These are phyloP conservation scores for Helicocarpus griseus DNA, from an alignment of 2,329 filamentous ascomycete species.

Conservation along the genomic window DNA sequence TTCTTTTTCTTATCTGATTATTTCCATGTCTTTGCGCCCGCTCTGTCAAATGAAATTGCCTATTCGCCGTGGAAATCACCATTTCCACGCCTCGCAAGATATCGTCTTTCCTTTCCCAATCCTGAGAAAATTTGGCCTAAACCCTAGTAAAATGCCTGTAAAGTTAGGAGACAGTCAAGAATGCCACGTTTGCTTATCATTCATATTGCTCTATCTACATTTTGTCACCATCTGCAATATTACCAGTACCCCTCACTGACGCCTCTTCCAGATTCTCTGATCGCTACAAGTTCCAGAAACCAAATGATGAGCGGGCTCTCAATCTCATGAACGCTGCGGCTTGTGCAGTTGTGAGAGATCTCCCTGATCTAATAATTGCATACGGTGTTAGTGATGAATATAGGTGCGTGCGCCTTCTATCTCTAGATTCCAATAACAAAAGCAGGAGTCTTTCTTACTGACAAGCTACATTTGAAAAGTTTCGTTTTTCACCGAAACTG, in stretches of 20 bases:
- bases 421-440: background rate
- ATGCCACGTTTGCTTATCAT: too few species aligned
- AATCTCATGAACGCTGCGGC: constrained; percentile 93
- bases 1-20: constrained; percentile 4
- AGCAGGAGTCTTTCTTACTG: background rate
- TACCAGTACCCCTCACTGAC: background rate
- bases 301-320: constrained; percentile 78
- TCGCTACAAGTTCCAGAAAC: constrained; percentile 79
- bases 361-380: constrained; percentile 76
- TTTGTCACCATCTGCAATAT: background rate
- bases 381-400: constrained; percentile 96
- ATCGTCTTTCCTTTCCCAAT: too few species aligned
- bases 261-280: constrained; percentile 55
- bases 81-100: too few species aligned
- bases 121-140: too few species aligned
- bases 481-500: constrained; percentile 82
- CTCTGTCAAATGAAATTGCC: background rate
- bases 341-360: constrained; percentile 68
- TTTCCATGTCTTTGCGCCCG: background rate
- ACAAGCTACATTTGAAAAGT: constrained; percentile 34
- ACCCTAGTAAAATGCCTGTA: too few species aligned
- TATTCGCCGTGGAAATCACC: background rate
- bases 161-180: too few species aligned
- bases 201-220: background rate
- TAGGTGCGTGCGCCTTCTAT: constrained; percentile 29